Percentiles rank a stretch among this genome's conserved stretches.
Evolutionary conservation across 352 stramenopile genomes (phyloP).

Genomic region (Phytophthora brassicae): DNA sequence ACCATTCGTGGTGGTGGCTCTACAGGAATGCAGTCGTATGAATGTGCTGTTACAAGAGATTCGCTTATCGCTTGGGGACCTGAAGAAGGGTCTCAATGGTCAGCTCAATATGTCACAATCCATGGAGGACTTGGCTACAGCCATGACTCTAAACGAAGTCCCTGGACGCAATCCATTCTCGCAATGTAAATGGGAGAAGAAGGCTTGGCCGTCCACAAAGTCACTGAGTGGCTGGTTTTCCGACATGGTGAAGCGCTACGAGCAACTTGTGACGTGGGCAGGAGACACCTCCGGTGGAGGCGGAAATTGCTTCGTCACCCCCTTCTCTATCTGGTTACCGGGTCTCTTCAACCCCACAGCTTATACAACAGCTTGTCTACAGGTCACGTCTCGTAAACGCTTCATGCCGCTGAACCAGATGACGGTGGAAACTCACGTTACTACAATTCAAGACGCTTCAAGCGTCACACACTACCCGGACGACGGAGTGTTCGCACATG

Average conservation of each 20-base stretch:
- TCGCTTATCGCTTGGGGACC: constrained; percentile 86
- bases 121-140: constrained; percentile 93
- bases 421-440: constrained; percentile 96
- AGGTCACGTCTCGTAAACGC: constrained; percentile 93
- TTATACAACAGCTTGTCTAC: constrained; percentile 95
- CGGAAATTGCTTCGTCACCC: constrained; percentile 76
- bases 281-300: constrained; percentile 49
- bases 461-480: constrained; percentile 81
- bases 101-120: constrained; percentile 95
- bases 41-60: constrained; percentile 94
- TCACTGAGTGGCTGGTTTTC: constrained; percentile 90
- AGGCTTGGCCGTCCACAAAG: constrained; percentile 95
- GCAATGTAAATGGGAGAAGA: constrained; percentile 95
- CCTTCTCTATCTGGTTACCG: constrained; percentile 94
- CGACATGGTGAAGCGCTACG: constrained; percentile 92
- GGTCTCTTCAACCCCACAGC: constrained; percentile 96
- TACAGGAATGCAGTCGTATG: constrained; percentile 96
- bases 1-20: constrained; percentile 93
- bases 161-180: constrained; percentile 95
- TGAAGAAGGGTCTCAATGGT: constrained; percentile 96
- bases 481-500: constrained; percentile 95
- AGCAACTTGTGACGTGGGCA: constrained; percentile 90
- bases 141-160: constrained; percentile 93
- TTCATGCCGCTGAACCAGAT: constrained; percentile 95
- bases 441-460: constrained; percentile 89